Conservation (phyloP, 306 rosid species). For the Dalbergia cochinchinensis region DNA sequence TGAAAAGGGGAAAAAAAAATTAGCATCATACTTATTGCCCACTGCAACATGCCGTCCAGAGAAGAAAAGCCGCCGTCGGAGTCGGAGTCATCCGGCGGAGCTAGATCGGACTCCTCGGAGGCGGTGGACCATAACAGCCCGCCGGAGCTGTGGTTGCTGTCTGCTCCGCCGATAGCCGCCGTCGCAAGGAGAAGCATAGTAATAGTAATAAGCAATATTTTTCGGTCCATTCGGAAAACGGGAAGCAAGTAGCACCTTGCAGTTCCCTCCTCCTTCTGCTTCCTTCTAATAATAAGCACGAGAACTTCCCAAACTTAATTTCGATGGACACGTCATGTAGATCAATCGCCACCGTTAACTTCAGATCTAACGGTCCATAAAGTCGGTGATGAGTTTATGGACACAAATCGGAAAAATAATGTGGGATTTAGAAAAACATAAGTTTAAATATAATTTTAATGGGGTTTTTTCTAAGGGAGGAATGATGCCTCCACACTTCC, state of each 20-base stretch:
- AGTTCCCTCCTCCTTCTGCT: background rate
- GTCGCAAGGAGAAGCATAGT: conserved; percentile 29
- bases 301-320: background rate
- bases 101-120: conserved; percentile 59
- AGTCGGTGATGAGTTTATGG: background rate
- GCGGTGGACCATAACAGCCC: conserved; percentile 58
- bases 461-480: too few relatives aligned
- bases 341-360: background rate
- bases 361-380: conserved; percentile 29
- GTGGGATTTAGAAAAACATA: too few relatives aligned
- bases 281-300: background rate
- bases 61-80: conserved; percentile 89
- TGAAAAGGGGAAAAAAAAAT: background rate
- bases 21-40: conserved; percentile 74
- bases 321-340: conserved; percentile 18
- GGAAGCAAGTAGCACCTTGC: background rate
- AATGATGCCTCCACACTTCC: too few relatives aligned
- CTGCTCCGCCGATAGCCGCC: conserved; percentile 17
- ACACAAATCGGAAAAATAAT: background rate
- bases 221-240: conserved; percentile 43
- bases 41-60: conserved; percentile 87
- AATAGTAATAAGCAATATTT: conserved; percentile 36
- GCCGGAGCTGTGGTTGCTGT: conserved; percentile 41
- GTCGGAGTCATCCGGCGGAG: conserved; percentile 43
- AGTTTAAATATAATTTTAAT: too few relatives aligned